These are phyloP conservation scores for Glebionis coronaria DNA, from an alignment of 129 eudicot genomes.

Conservation along the genomic window DNA sequence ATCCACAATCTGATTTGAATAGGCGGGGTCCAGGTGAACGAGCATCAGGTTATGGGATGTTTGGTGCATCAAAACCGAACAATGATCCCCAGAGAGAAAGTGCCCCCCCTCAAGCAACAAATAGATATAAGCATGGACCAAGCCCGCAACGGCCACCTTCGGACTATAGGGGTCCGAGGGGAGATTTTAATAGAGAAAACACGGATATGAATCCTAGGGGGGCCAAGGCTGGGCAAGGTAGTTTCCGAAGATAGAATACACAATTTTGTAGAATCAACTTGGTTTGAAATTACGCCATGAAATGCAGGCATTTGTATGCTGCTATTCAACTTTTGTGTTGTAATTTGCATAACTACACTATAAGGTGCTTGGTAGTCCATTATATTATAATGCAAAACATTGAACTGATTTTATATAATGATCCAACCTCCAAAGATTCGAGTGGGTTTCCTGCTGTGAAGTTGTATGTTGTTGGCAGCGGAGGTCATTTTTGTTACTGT, in stretches of 20 bases:
- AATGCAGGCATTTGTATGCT: slow-evolving; percentile 20
- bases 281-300: slow-evolving; percentile 3
- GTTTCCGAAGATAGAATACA: slow-evolving; percentile 26
- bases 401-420: background rate
- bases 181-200: slow-evolving; percentile 32
- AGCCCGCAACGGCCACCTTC: slow-evolving; percentile 19
- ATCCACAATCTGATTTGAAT: slow-evolving; percentile 18
- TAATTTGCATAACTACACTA: slow-evolving; percentile 11
- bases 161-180: slow-evolving; percentile 20
- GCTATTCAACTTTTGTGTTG: slow-evolving; percentile 19
- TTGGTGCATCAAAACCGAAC: slow-evolving; percentile 23
- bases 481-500: background rate
- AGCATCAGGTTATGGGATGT: slow-evolving; percentile 40
- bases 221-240: slow-evolving; percentile 21
- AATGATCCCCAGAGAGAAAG: slow-evolving; percentile 15
- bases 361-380: slow-evolving; percentile 14
- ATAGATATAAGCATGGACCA: slow-evolving; percentile 53
- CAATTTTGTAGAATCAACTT: slow-evolving; percentile 23
- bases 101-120: slow-evolving; percentile 27
- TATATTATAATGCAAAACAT: background rate
- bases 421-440: background rate
- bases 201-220: slow-evolving; percentile 25
- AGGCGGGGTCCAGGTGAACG: slow-evolving; percentile 23
- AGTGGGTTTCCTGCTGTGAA: background rate
- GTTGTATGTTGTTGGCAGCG: too few relatives aligned